Evolutionary conservation across 345 rosid species (phyloP), one percentile per base, ranked within the genome.

Genomic region (Dovyalis caffra): DNA sequence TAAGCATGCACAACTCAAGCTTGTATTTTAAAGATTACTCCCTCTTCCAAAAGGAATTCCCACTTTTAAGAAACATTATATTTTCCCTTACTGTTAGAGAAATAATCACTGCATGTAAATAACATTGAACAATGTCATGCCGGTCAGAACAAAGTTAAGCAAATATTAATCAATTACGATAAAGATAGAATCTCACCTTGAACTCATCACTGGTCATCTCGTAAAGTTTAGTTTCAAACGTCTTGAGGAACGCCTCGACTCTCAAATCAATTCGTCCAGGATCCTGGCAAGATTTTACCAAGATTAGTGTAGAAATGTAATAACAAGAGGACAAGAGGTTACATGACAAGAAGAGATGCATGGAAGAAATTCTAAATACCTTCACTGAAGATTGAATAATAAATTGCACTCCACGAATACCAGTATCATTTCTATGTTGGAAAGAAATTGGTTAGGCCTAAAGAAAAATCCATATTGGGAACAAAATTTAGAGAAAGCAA

Each of bases 321-420:
- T 45, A 63, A 33, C 26, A 35, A 58, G 37, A 68, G 32, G 9
- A 33, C 26, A 35, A 58, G 37, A 68, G 32, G 9, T 28, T 37
- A 64, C 31, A 58, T 6, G 53, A 37, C 16, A 45, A 14, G 63
- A 21, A 64, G 26, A 37, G 38, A 37, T 2, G 35, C 33, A 45
- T 37, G 53, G 20, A 63, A 77, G 53, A 23, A 61, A 34, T 26
- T 57, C 26, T 29, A 56, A 28, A 76, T 71, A 95, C 97, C 92
- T 92, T 91, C 40, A 80, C 89, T 5, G 97, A 77, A 26, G 99
- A 95, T 83, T 95, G 99, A 81, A 95, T 87, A 61, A 92, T 86
- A 75, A 95, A 88, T 76, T 89, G 97, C 66, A 91, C 51, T 64
- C 99, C 99, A 37, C 80, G 87, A 32, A 95, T 78, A 37, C 97